These are phyloP conservation scores for Wickerhamiella brachini DNA, from an alignment of 805 yeast species.

Conservation along the genomic window DNA sequence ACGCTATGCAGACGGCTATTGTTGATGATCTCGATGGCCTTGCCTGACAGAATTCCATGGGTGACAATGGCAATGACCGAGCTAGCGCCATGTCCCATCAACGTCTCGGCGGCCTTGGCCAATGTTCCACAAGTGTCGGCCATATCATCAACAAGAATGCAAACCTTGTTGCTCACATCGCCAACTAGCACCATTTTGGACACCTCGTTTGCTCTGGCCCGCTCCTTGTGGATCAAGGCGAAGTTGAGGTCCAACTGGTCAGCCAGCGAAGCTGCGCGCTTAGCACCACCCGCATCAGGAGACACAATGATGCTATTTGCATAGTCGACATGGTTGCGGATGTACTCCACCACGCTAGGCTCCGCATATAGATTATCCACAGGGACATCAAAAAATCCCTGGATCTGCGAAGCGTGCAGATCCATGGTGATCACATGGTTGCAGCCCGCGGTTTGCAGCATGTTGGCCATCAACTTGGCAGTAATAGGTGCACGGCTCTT, in stretches of 20 bases:
- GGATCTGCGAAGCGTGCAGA: slow-evolving; percentile 93
- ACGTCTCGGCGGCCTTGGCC: slow-evolving; percentile 85
- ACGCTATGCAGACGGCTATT: slow-evolving; percentile 54
- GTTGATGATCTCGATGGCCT: slow-evolving; percentile 65
- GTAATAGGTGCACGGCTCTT: slow-evolving; percentile 94
- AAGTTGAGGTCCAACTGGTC: slow-evolving; percentile 85
- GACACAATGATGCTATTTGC: slow-evolving; percentile 67
- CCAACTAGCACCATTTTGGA: slow-evolving; percentile 96
- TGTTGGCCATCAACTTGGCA: slow-evolving; percentile 86
- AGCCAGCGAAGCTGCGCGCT: slow-evolving; percentile 93
- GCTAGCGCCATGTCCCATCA: slow-evolving; percentile 67
- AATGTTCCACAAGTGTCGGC: slow-evolving; percentile 98
- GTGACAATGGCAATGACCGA: slow-evolving; percentile 90
- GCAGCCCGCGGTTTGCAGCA: slow-evolving; percentile 91
- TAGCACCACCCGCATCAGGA: slow-evolving; percentile 99
- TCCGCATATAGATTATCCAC: slow-evolving; percentile 95
- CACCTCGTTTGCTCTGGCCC: slow-evolving; percentile 93
- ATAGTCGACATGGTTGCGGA: slow-evolving; percentile 47
- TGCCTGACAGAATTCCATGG: slow-evolving; percentile 86
- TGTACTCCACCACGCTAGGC: slow-evolving; percentile 77
- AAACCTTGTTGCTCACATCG: slow-evolving; percentile 73
- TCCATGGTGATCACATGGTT: slow-evolving; percentile 95
- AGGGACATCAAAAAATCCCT: slow-evolving; percentile 92
- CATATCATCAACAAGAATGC: slow-evolving; percentile 92
- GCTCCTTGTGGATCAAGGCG: slow-evolving; percentile 94